Evolutionary conservation across 2,329 filamentous ascomycete species (phyloP), one percentile per base, ranked within the genome.

Genomic region (Catunica adiposa): DNA sequence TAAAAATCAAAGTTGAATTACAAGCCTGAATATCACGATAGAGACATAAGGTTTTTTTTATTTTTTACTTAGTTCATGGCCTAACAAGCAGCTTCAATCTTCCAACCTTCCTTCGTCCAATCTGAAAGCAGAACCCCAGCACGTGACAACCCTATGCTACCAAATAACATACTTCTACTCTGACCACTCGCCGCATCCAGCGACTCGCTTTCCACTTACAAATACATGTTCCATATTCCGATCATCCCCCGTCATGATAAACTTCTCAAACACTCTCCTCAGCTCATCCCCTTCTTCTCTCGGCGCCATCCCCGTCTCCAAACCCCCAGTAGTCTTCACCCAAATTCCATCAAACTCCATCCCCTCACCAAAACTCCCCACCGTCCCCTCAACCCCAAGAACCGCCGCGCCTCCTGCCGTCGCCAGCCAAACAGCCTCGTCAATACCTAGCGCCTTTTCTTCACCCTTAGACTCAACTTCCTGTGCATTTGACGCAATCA

Each of bases 191-290:
- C 25, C 40, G 9, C 4, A 9, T 2, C 54, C 55, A n/a, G 38
- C 55, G 2, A 66, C 64, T 50, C 58, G 58, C 25, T 67, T 64
- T 1, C 78, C 78, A 5, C 65, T 62, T 0, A 82, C 75, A 64
- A 70, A 82, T 0, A 82, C 79, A 20, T 69, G 63, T 0, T 63
- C 62, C 53, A 82, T 78, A 60, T 82, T 82, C 3, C 80, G 68
- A 62, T 83, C 80, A 62, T 83, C 79, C 0, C 77, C 79, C 1
- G 78, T 82, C 77, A 82, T 81, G 29, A 83, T 61, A 58, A 80
- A 83, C 67, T 82, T 83, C 56, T 82, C 77, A 58, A 82, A 76
- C 17, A 79, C 66, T 0, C 66, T 72, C 51, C 64, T 62, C 0
- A 67, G 42, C 0, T 65, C 66, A 53, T 82, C 78, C 0, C 65